These are phyloP conservation scores for Colletotrichum sp. DNA, from an alignment of 2,329 filamentous ascomycete species.

Conservation along the genomic window DNA sequence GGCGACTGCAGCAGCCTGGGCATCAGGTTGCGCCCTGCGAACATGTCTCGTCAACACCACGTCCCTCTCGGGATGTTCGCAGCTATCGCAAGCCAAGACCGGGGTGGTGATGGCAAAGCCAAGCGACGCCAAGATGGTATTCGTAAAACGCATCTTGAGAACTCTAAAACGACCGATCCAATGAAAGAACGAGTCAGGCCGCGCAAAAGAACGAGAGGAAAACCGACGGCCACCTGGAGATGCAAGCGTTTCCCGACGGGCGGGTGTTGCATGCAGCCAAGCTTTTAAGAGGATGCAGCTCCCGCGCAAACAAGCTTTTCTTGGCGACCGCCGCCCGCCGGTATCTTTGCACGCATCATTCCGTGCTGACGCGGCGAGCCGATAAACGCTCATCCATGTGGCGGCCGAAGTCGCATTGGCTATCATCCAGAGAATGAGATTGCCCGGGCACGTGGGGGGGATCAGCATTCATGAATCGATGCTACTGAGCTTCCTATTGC, in stretches of 20 bases:
- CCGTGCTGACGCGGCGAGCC: neutral
- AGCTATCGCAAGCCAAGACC: neutral
- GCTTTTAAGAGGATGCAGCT: neutral
- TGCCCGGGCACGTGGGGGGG: neutral
- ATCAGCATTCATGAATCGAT: neutral
- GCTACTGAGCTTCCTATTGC: neutral
- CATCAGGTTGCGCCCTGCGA: constrained; percentile 54
- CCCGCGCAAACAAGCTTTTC: neutral
- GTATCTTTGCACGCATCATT: neutral
- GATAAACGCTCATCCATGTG: neutral
- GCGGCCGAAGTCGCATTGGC: neutral
- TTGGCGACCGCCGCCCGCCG: neutral
- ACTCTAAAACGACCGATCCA: neutral
- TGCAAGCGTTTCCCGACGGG: neutral
- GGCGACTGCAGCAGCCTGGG: constrained; percentile 44
- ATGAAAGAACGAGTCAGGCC: neutral
- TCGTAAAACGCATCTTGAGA: constrained; percentile 1
- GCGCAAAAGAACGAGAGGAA: neutral
- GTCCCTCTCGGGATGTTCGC: constrained; percentile 14
- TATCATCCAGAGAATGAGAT: neutral
- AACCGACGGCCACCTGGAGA: neutral
- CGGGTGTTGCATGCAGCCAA: neutral
- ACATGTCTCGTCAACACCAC: constrained; percentile 34
- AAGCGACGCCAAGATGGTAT: neutral
- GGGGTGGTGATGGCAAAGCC: neutral